A percentile compares a stretch with the other conserved stretches of the same genome.
These are phyloP conservation scores for Acanthamoeba quina DNA, from an alignment of 208 protist genomes.

Conservation along the genomic window DNA sequence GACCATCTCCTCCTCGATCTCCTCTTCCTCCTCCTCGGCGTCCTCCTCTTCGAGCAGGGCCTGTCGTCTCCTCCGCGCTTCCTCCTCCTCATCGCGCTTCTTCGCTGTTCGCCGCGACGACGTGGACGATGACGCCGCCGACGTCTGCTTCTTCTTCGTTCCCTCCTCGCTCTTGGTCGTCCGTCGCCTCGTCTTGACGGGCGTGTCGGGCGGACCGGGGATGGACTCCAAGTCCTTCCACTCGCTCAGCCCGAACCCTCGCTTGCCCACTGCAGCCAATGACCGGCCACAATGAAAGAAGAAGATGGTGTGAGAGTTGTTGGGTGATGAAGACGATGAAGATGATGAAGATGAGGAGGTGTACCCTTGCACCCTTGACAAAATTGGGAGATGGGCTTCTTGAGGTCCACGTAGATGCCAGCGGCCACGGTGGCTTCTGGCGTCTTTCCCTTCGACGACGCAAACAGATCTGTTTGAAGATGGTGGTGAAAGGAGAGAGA, in stretches of 20 bases:
- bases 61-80: not conserved
- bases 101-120: not conserved
- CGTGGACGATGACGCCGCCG: not conserved
- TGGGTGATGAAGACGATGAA: not conserved
- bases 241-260: conserved; percentile 10
- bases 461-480: not conserved
- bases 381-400: conserved; percentile 13
- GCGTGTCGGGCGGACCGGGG: not conserved
- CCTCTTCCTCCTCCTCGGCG: not conserved
- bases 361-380: conserved; percentile 21
- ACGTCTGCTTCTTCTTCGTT: not conserved
- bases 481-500: not conserved
- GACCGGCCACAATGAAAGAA: no score
- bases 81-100: not conserved
- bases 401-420: conserved; percentile 35
- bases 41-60: not conserved
- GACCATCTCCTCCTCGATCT: conserved; percentile 7
- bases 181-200: conserved; percentile 16
- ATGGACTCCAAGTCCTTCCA: conserved; percentile 31
- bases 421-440: conserved; percentile 3
- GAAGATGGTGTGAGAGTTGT: not conserved
- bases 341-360: not conserved
- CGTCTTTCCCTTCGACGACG: conserved; percentile 15
- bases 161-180: not conserved
- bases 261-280: not conserved